Percentiles rank a stretch among this genome's conserved stretches.
Evolutionary conservation across 1,284 basidiomycete species (phyloP).

Genomic region (Melampsora americana): DNA sequence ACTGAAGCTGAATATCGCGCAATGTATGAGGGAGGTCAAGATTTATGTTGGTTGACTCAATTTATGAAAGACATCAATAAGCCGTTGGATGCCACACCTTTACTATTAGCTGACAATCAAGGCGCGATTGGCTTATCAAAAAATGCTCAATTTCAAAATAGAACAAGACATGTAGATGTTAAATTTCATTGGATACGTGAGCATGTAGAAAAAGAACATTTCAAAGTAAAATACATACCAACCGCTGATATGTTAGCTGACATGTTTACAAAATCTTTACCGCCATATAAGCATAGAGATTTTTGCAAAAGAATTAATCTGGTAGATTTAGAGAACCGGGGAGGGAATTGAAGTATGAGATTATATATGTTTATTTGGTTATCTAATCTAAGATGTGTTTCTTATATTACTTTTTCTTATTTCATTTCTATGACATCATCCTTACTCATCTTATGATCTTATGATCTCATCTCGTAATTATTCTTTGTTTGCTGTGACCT

Average conservation of each 20-base stretch:
- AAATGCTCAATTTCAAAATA: background rate
- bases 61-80: too few relatives aligned
- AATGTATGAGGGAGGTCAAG: background rate
- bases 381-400: too few relatives aligned
- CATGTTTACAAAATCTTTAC: background rate
- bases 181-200: slow-evolving; percentile 7
- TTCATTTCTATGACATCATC: too few relatives aligned
- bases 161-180: background rate
- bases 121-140: background rate
- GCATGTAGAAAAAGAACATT: background rate
- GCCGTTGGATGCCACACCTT: too few relatives aligned
- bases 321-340: background rate
- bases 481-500: too few relatives aligned
- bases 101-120: background rate
- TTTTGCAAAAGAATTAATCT: background rate
- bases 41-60: background rate
- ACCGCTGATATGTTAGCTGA: background rate
- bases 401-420: too few relatives aligned
- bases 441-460: too few relatives aligned
- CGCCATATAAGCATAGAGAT: background rate
- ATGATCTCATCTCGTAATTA: too few relatives aligned
- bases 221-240: slow-evolving; percentile 1
- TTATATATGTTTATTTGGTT: too few relatives aligned
- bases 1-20: too few relatives aligned
- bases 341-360: too few relatives aligned